Conservation (phyloP, 2,329 filamentous ascomycete genomes). For the Thermothelomyces thermophilus region DNA sequence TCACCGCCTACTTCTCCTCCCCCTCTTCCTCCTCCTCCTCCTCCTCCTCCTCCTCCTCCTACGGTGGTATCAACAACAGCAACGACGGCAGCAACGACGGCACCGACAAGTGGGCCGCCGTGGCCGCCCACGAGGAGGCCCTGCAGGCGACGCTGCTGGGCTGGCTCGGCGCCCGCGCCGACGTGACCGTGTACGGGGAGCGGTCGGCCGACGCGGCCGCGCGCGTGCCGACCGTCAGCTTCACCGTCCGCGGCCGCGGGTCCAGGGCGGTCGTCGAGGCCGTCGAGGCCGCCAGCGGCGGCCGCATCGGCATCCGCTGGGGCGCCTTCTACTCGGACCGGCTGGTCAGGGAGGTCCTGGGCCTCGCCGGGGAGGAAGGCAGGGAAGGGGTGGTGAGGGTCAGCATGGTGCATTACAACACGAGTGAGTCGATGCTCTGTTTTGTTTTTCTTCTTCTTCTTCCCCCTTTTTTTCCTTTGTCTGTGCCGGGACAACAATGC, state of each 20-base stretch:
- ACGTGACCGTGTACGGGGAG: slow-evolving; percentile 51
- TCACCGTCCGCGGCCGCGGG: slow-evolving; percentile 47
- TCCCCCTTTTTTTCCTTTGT: neutral
- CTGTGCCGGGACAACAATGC: neutral
- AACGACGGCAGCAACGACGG: neutral
- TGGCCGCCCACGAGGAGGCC: slow-evolving; percentile 50
- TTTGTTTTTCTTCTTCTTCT: neutral
- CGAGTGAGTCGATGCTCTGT: slow-evolving; percentile 37
- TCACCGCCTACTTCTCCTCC: slow-evolving; percentile 51
- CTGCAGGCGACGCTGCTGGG: slow-evolving; percentile 50
- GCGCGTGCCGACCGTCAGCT: slow-evolving; percentile 59
- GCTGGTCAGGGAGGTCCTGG: slow-evolving; percentile 49
- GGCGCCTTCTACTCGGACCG: slow-evolving; percentile 58
- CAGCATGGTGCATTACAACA: slow-evolving; percentile 62
- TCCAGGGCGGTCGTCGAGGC: slow-evolving; percentile 47
- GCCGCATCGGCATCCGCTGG: slow-evolving; percentile 51
- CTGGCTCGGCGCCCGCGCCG: slow-evolving; percentile 45
- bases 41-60: no score
- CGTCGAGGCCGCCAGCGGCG: slow-evolving; percentile 43
- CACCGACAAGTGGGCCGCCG: slow-evolving; percentile 37
- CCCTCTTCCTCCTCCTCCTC: slow-evolving; percentile 29
- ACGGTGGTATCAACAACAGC: no score
- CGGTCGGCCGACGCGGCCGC: slow-evolving; percentile 40
- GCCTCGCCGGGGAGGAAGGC: slow-evolving; percentile 30
- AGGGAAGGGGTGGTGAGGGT: slow-evolving; percentile 57